These are phyloP conservation scores for Ogataea paradorogensis DNA, from an alignment of 805 yeast species.

Conservation along the genomic window DNA sequence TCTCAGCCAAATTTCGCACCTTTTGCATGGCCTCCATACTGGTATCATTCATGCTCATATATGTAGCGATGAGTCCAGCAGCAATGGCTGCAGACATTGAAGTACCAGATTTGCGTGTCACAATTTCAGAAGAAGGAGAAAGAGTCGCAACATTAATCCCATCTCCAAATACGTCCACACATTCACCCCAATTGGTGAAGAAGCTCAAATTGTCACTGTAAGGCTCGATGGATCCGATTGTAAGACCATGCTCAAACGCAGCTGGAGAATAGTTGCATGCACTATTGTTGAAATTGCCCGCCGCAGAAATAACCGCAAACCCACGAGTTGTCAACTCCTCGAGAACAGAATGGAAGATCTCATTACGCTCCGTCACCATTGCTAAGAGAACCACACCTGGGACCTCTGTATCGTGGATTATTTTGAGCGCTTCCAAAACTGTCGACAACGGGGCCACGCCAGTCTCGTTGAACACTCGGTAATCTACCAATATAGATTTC, in stretches of 20 bases:
- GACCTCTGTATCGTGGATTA: slow-evolving; percentile 25
- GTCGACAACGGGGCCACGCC: slow-evolving; percentile 36
- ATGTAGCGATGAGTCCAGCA: slow-evolving; percentile 44
- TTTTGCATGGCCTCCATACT: slow-evolving; percentile 34
- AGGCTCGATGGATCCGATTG: slow-evolving; percentile 41
- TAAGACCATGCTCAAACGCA: slow-evolving; percentile 38
- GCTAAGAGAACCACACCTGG: slow-evolving; percentile 41
- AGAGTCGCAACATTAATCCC: slow-evolving; percentile 46
- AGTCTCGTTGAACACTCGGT: slow-evolving; percentile 39
- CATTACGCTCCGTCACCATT: slow-evolving; percentile 35
- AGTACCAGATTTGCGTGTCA: slow-evolving; percentile 43
- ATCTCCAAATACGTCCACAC: slow-evolving; percentile 51
- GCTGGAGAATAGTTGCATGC: slow-evolving; percentile 50
- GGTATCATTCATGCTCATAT: slow-evolving; percentile 40
- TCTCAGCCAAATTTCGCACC: slow-evolving; percentile 20
- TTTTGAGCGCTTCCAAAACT: slow-evolving; percentile 33
- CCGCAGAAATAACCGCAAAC: slow-evolving; percentile 46
- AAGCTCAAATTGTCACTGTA: slow-evolving; percentile 33
- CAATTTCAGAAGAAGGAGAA: slow-evolving; percentile 31
- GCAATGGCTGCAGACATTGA: slow-evolving; percentile 47
- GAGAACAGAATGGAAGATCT: slow-evolving; percentile 43
- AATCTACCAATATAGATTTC: slow-evolving; percentile 40
- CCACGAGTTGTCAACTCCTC: slow-evolving; percentile 40
- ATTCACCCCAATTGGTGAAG: slow-evolving; percentile 49
- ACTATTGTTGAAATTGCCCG: slow-evolving; percentile 44